Conservation (phyloP, 2,329 filamentous ascomycete genomes). For the Aspergillus sp. region DNA sequence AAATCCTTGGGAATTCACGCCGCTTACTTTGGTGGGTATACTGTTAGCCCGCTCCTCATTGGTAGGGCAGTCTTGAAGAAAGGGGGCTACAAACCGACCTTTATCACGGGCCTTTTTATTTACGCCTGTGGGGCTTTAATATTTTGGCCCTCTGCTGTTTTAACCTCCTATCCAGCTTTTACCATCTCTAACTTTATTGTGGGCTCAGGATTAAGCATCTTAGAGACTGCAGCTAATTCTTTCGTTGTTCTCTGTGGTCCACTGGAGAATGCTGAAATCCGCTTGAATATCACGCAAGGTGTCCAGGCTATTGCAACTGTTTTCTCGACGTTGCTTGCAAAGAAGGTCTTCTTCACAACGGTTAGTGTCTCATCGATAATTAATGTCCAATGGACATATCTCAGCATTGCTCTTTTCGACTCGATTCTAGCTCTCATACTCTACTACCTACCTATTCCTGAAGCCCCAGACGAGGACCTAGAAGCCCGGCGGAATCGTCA, state of each 20-base stretch:
- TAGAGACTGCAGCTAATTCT: constrained; percentile 58
- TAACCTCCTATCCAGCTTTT: constrained; percentile 58
- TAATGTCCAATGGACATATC: constrained; percentile 61
- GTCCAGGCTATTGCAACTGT: constrained; percentile 59
- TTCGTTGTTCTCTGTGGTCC: constrained; percentile 61
- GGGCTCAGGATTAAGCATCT: constrained; percentile 54
- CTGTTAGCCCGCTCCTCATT: constrained; percentile 51
- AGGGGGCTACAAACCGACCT: constrained; percentile 60
- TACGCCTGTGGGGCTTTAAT: constrained; percentile 59
- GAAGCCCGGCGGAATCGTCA: constrained; percentile 51
- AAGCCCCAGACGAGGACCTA: constrained; percentile 57
- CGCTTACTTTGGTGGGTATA: constrained; percentile 57
- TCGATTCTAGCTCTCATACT: constrained; percentile 55
- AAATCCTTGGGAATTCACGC: constrained; percentile 48
- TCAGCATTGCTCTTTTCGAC: constrained; percentile 58
- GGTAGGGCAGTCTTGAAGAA: constrained; percentile 52
- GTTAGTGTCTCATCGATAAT: constrained; percentile 48
- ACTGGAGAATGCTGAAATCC: constrained; percentile 54
- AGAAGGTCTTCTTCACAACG: constrained; percentile 53
- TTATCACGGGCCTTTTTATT: constrained; percentile 55
- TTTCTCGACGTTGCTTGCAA: constrained; percentile 55
- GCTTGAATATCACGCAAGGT: constrained; percentile 57
- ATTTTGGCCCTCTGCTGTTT: constrained; percentile 61
- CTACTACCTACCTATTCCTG: constrained; percentile 58
- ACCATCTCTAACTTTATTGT: constrained; percentile 60